These are phyloP conservation scores for Boletus bicolor DNA, from an alignment of 768 basidiomycete genomes.

Conservation along the genomic window DNA sequence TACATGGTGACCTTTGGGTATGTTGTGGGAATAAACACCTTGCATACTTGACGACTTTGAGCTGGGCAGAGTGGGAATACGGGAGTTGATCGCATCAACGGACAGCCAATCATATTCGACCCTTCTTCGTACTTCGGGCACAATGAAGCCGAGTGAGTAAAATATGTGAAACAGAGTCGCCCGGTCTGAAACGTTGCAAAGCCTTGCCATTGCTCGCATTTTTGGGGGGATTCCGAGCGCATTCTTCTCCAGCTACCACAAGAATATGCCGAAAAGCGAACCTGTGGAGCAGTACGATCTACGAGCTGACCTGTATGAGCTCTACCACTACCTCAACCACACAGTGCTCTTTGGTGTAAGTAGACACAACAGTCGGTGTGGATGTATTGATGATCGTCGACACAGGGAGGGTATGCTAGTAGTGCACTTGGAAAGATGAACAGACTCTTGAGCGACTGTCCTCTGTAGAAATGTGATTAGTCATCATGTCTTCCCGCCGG, in stretches of 20 bases:
- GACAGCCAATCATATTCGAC: slow-evolving; percentile 69
- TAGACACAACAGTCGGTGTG: neutral
- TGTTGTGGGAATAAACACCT: slow-evolving; percentile 15
- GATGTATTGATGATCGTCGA: neutral
- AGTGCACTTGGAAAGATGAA: slow-evolving; percentile 51
- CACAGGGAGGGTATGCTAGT: slow-evolving; percentile 48
- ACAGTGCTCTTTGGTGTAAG: slow-evolving; percentile 75
- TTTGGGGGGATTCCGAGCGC: slow-evolving; percentile 69
- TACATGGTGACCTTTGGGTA: slow-evolving; percentile 84
- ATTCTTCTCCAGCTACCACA: slow-evolving; percentile 67
- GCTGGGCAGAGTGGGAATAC: slow-evolving; percentile 64
- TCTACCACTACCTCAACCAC: slow-evolving; percentile 83
- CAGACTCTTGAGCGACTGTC: slow-evolving; percentile 37
- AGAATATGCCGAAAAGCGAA: slow-evolving; percentile 57
- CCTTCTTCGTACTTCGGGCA: slow-evolving; percentile 80
- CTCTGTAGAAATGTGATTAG: slow-evolving; percentile 18
- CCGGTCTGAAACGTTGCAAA: slow-evolving; percentile 26
- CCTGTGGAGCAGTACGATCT: slow-evolving; percentile 63
- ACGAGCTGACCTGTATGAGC: slow-evolving; percentile 66
- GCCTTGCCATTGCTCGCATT: slow-evolving; percentile 73
- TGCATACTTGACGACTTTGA: slow-evolving; percentile 1
- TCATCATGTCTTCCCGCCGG: slow-evolving; percentile 6
- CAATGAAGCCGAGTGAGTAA: slow-evolving; percentile 73
- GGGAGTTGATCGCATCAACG: slow-evolving; percentile 52
- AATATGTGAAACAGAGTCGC: neutral